A percentile compares a stretch with the other conserved stretches of the same genome.
Conservation (phyloP, 352 stramenopile genomes). For the Pythium pyrilobum region DNA sequence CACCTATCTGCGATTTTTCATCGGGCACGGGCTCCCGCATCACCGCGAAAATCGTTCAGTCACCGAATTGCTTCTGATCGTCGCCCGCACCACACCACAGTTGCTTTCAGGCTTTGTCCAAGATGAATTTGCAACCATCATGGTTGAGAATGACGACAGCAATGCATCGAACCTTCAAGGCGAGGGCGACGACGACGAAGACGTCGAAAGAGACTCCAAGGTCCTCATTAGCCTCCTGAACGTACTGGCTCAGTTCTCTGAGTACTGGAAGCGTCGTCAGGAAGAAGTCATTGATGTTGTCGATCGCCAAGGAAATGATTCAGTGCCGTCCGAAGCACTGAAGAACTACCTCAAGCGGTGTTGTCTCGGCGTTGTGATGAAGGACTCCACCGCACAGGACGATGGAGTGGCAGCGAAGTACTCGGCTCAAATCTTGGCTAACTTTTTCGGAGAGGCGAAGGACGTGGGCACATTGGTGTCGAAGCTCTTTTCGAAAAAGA, state of each 20-base stretch:
- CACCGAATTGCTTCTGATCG: conserved; percentile 49
- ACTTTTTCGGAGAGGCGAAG: conserved; percentile 38
- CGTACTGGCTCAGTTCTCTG: conserved; percentile 50
- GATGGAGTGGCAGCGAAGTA: conserved; percentile 39
- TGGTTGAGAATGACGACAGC: conserved; percentile 24
- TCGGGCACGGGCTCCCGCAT: conserved; percentile 17
- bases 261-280: conserved; percentile 30
- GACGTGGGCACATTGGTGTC: conserved; percentile 32
- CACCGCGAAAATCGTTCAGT: conserved; percentile 47
- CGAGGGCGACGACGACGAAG: conserved; percentile 33
- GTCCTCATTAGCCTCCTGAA: conserved; percentile 47
- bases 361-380: conserved; percentile 32
- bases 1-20: conserved; percentile 39
- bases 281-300: conserved; percentile 11
- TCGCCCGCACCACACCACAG: conserved; percentile 39
- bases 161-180: conserved; percentile 13
- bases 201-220: conserved; percentile 19
- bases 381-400: conserved; percentile 10
- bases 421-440: conserved; percentile 37
- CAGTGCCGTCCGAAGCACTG: conserved; percentile 26
- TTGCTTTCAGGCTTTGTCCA: conserved; percentile 50
- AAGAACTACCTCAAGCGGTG: conserved; percentile 41
- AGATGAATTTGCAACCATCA: conserved; percentile 40
- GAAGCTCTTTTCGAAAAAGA: conserved; percentile 52
- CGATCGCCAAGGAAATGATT: conserved; percentile 18